Conservation (phyloP, 129 eudicot species). For the Flaveria brownii region DNA sequence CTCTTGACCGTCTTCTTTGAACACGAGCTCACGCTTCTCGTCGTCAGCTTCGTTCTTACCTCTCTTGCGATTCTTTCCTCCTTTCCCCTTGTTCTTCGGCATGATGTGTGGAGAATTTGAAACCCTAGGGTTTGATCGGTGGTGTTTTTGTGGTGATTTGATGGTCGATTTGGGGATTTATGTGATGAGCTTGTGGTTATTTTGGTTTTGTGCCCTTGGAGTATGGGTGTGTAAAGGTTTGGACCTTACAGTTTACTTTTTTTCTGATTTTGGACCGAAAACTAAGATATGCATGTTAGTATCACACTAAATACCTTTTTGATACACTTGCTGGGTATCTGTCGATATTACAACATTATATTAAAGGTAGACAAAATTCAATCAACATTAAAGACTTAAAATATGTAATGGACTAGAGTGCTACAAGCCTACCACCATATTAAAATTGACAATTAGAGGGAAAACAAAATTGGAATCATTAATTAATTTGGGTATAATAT, state of each 20-base stretch:
- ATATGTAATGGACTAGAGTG: too few species aligned
- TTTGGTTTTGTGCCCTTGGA: neutral
- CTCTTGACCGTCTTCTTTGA: slow-evolving; percentile 96
- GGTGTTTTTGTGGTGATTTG: neutral
- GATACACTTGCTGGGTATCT: too few species aligned
- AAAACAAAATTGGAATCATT: too few species aligned
- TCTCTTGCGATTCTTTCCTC: slow-evolving; percentile 95
- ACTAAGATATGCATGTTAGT: too few species aligned
- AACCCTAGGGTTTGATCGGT: slow-evolving; percentile 41
- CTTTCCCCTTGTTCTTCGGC: slow-evolving; percentile 99
- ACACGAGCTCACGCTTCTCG: slow-evolving; percentile 89
- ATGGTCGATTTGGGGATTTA: neutral
- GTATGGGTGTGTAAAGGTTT: neutral
- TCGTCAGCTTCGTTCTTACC: slow-evolving; percentile 99
- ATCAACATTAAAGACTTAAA: too few species aligned
- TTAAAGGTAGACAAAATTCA: too few species aligned
- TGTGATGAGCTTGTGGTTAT: neutral
- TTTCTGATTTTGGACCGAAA: too few species aligned
- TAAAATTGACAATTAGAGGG: too few species aligned
- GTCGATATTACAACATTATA: too few species aligned
- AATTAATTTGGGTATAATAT: too few species aligned
- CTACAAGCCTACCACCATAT: too few species aligned
- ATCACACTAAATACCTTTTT: too few species aligned
- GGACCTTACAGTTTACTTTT: neutral
- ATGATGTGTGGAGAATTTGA: slow-evolving; percentile 30